Evolutionary conservation across 306 rosid species (phyloP), one percentile per base, ranked within the genome.

Genomic region (Dryas alaskensis): DNA sequence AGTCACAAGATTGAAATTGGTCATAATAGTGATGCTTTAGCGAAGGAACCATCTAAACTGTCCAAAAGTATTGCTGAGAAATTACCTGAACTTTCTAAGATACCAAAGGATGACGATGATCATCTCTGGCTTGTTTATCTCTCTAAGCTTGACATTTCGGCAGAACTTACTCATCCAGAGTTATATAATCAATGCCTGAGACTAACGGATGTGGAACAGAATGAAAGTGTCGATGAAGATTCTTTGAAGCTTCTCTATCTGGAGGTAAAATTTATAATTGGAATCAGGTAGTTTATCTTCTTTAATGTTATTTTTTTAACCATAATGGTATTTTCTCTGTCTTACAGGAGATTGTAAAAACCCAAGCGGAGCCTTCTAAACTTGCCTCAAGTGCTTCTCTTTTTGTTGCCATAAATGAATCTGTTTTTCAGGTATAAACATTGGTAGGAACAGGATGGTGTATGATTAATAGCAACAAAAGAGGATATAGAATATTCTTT

Each of bases 151-250:
- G 64, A 59, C 14, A 27, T 59, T 59, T 59, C 43, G 13, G 17
- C 43, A 27, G 64, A 59, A 16, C 64, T 59, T 59, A 59, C 64
- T 59, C 64, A 27, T 59, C 64, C 64, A 59, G 43, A 25, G 43
- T 8, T 59, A 27, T 59, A 59, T 11, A 27, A 59, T 27, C 12
- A 59, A 27, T 59, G 64, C 64, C 64, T 27, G 16, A 59, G 12
- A 25, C 64, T 59, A 10, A 59, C 3, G 43, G 17, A 59, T 59
- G 64, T 1, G 14, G n/a, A 59, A 5, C 42, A 27, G 43, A 59
- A 9, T 59, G 43, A 27, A 27, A 25, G 14, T 13, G 40, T 59
- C 27, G 64, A 27, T 27, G 64, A 59, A 59, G 63, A 59, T 22
- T 59, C 63, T 27, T 59, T 59, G 14, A 31, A 27, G 63, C 63